These are phyloP conservation scores for Glomus cerebriforme DNA, from an alignment of 192 early-diverging fungal species.

Conservation along the genomic window DNA sequence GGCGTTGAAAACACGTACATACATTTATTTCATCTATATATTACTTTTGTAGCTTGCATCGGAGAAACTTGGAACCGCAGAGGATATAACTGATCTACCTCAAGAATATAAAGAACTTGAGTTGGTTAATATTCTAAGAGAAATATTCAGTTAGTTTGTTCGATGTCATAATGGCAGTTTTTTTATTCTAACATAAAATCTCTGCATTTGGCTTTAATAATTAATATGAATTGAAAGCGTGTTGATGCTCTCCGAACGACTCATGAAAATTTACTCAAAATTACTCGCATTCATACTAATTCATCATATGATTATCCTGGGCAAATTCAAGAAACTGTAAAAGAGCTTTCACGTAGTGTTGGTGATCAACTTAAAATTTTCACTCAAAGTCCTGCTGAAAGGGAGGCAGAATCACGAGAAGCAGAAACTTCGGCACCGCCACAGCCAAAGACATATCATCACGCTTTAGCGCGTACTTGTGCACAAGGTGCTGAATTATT, in stretches of 20 bases:
- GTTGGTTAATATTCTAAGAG: slow-evolving; percentile 52
- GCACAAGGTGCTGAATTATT: slow-evolving; percentile 65
- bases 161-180: not conserved
- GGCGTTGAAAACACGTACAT: not conserved
- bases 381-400: slow-evolving; percentile 55
- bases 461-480: slow-evolving; percentile 75
- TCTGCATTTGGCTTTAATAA: not conserved
- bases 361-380: slow-evolving; percentile 61
- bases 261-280: slow-evolving; percentile 70
- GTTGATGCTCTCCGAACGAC: slow-evolving; percentile 74
- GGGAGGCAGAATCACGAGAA: slow-evolving; percentile 38
- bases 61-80: slow-evolving; percentile 79
- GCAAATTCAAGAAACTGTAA: slow-evolving; percentile 66
- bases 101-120: slow-evolving; percentile 92
- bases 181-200: not conserved
- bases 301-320: slow-evolving; percentile 78
- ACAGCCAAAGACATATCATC: slow-evolving; percentile 63
- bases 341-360: slow-evolving; percentile 72
- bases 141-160: not conserved
- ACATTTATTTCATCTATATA: not conserved
- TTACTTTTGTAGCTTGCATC: slow-evolving; percentile 71
- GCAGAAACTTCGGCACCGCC: slow-evolving; percentile 35
- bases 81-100: slow-evolving; percentile 91
- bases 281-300: slow-evolving; percentile 73
- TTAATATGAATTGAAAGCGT: slow-evolving; percentile 50